Evolutionary conservation across 345 rosid species (phyloP).

Genomic region (Syzygium grande): DNA sequence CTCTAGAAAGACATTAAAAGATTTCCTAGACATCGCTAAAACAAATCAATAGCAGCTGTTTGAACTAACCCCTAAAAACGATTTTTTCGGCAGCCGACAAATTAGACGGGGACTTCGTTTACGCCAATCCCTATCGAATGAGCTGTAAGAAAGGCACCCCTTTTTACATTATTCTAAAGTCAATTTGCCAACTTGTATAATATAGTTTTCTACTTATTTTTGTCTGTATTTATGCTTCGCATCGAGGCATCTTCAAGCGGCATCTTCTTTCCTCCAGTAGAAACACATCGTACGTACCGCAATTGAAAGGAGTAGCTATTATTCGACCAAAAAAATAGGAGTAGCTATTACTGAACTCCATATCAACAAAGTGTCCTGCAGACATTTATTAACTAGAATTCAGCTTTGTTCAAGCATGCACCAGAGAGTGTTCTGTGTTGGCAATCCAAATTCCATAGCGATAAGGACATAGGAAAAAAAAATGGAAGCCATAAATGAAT

Average conservation of each 20-base stretch:
- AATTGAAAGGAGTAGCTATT: not conserved
- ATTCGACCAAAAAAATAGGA: no score
- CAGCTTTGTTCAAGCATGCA: no score
- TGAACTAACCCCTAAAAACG: not conserved
- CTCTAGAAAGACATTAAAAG: not conserved
- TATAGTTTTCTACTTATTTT: not conserved
- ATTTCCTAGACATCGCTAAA: not conserved
- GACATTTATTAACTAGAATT: no score
- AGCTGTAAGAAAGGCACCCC: not conserved
- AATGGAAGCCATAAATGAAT: no score
- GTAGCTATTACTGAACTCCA: no score
- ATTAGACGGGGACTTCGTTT: not conserved
- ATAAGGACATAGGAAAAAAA: no score
- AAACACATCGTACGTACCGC: constrained; percentile 4
- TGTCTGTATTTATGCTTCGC: constrained; percentile 12
- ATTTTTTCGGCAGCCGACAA: not conserved
- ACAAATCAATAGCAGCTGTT: not conserved
- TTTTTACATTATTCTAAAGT: not conserved
- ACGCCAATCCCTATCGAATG: not conserved
- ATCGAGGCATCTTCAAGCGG: constrained; percentile 20
- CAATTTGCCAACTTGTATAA: constrained; percentile 12
- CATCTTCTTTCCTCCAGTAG: constrained; percentile 1
- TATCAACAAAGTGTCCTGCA: no score
- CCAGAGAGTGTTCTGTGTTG: no score
- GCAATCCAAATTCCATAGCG: no score